Evolutionary conservation across 805 yeast genomes (phyloP), one percentile per base, ranked within the genome.

Genomic region (Suhomyces sp.): DNA sequence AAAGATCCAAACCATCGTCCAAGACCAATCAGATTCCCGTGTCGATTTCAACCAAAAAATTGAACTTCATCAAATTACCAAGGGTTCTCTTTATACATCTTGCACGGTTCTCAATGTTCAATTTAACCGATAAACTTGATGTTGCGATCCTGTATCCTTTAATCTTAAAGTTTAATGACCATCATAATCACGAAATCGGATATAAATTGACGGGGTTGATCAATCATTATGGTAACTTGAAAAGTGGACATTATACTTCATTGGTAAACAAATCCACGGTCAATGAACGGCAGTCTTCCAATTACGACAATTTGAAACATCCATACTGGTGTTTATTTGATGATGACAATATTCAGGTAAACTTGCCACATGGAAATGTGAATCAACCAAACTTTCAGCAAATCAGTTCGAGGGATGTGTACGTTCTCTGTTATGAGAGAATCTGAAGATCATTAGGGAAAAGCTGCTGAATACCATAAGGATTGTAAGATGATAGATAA

Each of bases 211-310:
- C 69, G 37, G 85, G 84, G 1, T 67, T 82, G 41, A 79, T 84
- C 4, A 83, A 83, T 50, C 95, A 84, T 53, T 67, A 71, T 38
- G 93, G 95, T 2, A 74, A 75, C 27, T 61, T 83, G 35, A 74
- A 77, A 39, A 78, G 85, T 32, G 95, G 95, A 0, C 95, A 84
- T 55, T 84, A 84, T 51, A 84, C 90, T 1, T 67, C 88, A 0
- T 58, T 81, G 29, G 79, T 81, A 3, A 75, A 79, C 47, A 80
- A 72, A 47, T 50, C 65, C 1, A 43, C 42, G 5, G 31, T 31
- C 11, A 36, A 36, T 11, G 39, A 40, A 12, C 24, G 32, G 8
- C 17, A 27, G 3, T 25, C 24, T 3, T 16, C n/a, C 14, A 34
- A 26, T 19, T 19, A 15, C 11, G 54, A 65, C 28, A 56, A 60